Evolutionary conservation across 345 rosid species (phyloP), one percentile per base, ranked within the genome.

Genomic region (Eucalyptus melliodora): DNA sequence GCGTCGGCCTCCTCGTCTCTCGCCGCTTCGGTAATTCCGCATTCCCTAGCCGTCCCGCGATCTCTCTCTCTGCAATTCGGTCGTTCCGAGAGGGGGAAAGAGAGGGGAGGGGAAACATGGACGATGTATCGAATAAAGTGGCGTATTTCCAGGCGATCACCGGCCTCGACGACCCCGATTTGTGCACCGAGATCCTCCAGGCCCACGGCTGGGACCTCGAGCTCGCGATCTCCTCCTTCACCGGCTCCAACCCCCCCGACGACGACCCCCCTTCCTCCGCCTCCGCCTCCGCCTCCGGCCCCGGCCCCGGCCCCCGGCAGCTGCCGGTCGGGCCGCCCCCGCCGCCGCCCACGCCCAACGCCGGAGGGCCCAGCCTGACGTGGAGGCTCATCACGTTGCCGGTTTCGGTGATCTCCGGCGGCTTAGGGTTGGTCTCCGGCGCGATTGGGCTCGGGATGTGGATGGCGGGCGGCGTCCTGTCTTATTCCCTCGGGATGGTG

Each of bases 161-260:
- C 8, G 99, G 99, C 88, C 94, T 98, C 49, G 97, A 97, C 89
- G 99, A 98, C 92, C 91, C 93, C 89, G 99, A 96, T 91, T 93
- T 98, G 90, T 98, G 99, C 86, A 96, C 97, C 3, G 99, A 98
- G 93, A 96, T 97, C 92, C 99, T 98, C 53, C 97, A 94, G 89
- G 99, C 99, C 59, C 99, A 98, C 92, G 94, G 94, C 87, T 96
- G 99, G 99, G 99, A 98, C 95, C 94, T 98, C 31, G 99, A 98
- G 91, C 99, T 97, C 88, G 99, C 99, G 88, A 92, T 98, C 95
- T 95, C 99, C 88, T 93, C 99, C 23, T 95, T 97, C 93, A 95
- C 98, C 31, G 92, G 95, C 59, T 77, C 90, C 34, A 86, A 89
- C 89, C 90, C 67, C 89, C 89, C 44, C 51, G 51, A 50, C 51